Conservation (phyloP, 257 asterid genomes). For the Fraxinus americana region DNA sequence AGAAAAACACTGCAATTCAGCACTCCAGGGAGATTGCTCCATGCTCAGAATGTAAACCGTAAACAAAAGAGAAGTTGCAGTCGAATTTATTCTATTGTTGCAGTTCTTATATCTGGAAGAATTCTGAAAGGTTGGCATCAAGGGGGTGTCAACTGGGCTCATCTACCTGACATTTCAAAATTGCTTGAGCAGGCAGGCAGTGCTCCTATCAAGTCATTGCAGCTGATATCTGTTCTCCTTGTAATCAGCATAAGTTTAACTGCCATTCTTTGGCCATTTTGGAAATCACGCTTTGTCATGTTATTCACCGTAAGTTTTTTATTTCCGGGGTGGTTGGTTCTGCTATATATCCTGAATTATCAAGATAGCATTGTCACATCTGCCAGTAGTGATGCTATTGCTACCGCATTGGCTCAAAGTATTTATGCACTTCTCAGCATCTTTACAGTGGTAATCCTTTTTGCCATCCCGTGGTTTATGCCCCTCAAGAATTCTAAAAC, state of each 20-base stretch:
- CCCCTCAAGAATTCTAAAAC: slow-evolving; percentile 35
- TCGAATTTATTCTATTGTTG: slow-evolving; percentile 36
- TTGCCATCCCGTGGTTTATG: slow-evolving; percentile 71
- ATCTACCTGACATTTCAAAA: slow-evolving; percentile 83
- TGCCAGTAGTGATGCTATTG: slow-evolving; percentile 50
- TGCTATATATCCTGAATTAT: slow-evolving; percentile 46
- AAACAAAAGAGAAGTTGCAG: slow-evolving; percentile 23
- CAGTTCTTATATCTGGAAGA: slow-evolving; percentile 69
- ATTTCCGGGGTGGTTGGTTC: slow-evolving; percentile 52
- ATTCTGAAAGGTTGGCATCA: slow-evolving; percentile 93
- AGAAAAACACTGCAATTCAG: slow-evolving; percentile 54
- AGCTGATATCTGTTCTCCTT: slow-evolving; percentile 54
- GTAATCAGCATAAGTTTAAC: slow-evolving; percentile 41
- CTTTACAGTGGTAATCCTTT: slow-evolving; percentile 44
- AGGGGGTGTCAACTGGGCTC: slow-evolving; percentile 96
- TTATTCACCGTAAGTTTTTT: slow-evolving; percentile 44
- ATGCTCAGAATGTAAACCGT: slow-evolving; percentile 17
- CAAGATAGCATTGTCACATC: slow-evolving; percentile 40
- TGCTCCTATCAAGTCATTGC: slow-evolving; percentile 49
- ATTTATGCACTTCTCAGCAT: slow-evolving; percentile 59
- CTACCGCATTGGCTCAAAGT: slow-evolving; percentile 57
- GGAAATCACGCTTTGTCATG: slow-evolving; percentile 36
- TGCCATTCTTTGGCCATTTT: slow-evolving; percentile 33
- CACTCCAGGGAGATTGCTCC: slow-evolving; percentile 25
- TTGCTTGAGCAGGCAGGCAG: slow-evolving; percentile 67